Evolutionary conservation across 306 rosid species (phyloP).

Genomic region (Mucuna pruriens): DNA sequence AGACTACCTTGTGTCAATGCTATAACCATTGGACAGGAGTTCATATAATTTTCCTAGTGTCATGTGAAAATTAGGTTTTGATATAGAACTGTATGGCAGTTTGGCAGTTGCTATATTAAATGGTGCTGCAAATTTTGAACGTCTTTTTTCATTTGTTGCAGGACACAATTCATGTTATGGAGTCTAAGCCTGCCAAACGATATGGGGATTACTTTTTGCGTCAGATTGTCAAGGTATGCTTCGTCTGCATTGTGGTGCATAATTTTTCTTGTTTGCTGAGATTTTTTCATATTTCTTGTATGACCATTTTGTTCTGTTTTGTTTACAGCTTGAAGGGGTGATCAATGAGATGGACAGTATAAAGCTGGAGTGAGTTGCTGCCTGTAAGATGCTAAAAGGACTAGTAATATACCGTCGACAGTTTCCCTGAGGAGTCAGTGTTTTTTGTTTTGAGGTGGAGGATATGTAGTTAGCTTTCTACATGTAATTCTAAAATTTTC

Average conservation of each 20-base stretch:
- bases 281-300: not conserved
- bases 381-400: not conserved
- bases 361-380: conserved; percentile 71
- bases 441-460: conserved; percentile 37
- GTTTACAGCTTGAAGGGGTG: conserved; percentile 79
- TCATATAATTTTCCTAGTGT: conserved; percentile 16
- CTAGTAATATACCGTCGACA: not conserved
- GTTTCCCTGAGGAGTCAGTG: conserved; percentile 1
- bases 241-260: not conserved
- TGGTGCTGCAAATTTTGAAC: conserved; percentile 8
- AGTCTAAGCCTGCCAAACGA: conserved; percentile 74
- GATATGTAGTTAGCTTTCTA: conserved; percentile 49
- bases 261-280: not conserved
- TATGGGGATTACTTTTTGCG: conserved; percentile 93
- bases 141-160: conserved; percentile 47
- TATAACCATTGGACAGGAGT: not conserved
- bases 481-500: conserved; percentile 35
- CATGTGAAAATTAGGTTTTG: not conserved
- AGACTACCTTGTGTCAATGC: not conserved
- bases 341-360: conserved; percentile 79
- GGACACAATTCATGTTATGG: conserved; percentile 72
- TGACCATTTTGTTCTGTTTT: conserved; percentile 3
- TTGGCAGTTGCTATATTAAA: not conserved
- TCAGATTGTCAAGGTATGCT: conserved; percentile 81
- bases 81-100: not conserved